phyloP scores from a whole-genome alignment of 2,329 filamentous ascomycete genomes.

The Lasiodiplodia citricola region DNA sequence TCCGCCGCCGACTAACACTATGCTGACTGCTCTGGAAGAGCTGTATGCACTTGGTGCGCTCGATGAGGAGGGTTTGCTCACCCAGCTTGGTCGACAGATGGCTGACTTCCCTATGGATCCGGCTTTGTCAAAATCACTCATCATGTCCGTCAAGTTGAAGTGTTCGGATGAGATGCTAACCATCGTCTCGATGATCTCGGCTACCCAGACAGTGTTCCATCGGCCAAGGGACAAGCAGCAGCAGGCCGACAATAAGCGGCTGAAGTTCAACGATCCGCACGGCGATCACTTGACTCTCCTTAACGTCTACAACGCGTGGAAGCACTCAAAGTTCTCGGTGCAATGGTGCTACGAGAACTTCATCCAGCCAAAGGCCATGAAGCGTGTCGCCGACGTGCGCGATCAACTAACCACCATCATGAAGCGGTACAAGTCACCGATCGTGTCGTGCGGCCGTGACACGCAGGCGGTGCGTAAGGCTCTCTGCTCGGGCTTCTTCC shows the following conservation, averaged over 20 bases:
- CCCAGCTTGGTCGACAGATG: slow-evolving; percentile 92
- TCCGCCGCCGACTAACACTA: slow-evolving; percentile 94
- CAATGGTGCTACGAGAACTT: slow-evolving; percentile 99
- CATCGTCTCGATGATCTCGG: slow-evolving; percentile 91
- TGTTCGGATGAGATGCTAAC: slow-evolving; percentile 94
- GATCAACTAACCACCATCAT: slow-evolving; percentile 94
- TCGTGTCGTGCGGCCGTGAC: slow-evolving; percentile 84
- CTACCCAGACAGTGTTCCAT: slow-evolving; percentile 84
- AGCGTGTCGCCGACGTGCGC: slow-evolving; percentile 87
- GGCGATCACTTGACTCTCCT: slow-evolving; percentile 94
- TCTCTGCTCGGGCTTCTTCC: slow-evolving; percentile 92
- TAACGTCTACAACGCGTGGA: slow-evolving; percentile 99
- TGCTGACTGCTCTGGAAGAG: slow-evolving; percentile 95
- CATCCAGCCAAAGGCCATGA: slow-evolving; percentile 89
- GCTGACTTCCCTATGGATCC: slow-evolving; percentile 99
- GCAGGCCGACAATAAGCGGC: slow-evolving; percentile 95
- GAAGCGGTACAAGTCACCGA: slow-evolving; percentile 82
- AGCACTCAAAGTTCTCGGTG: slow-evolving; percentile 77
- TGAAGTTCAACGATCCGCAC: slow-evolving; percentile 94
- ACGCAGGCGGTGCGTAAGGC: slow-evolving; percentile 88
- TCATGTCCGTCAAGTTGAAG: slow-evolving; percentile 81
- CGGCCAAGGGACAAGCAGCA: slow-evolving; percentile 96
- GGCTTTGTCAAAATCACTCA: slow-evolving; percentile 85
- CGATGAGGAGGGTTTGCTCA: slow-evolving; percentile 93
- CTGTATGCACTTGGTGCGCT: slow-evolving; percentile 89